Evolutionary conservation across 2,329 filamentous ascomycete species (phyloP).

Genomic region (Claviceps lovelessii): DNA sequence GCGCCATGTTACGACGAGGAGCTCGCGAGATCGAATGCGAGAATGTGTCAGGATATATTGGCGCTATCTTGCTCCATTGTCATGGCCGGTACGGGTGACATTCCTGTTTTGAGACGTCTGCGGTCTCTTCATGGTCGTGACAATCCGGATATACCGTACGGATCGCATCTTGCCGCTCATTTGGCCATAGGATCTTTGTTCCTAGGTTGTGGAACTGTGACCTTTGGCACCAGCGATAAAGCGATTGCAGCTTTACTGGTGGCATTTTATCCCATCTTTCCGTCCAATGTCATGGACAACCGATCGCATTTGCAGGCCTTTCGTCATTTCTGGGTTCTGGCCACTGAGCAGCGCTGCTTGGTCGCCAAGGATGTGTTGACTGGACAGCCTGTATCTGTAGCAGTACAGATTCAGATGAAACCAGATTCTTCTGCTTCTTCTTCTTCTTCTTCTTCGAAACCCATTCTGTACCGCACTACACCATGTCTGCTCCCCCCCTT

Average conservation of each 20-base stretch:
- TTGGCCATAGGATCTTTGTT: conserved; percentile 85
- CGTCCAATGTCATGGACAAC: conserved; percentile 80
- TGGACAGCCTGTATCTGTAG: conserved; percentile 60
- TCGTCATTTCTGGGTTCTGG: conserved; percentile 92
- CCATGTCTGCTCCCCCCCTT: conserved; percentile 52
- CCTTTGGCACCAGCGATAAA: conserved; percentile 76
- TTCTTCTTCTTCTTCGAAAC: conserved; percentile 11
- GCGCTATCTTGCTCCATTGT: conserved; percentile 72
- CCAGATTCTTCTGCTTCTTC: conserved; percentile 21
- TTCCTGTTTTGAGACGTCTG: conserved; percentile 70
- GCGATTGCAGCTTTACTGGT: conserved; percentile 76
- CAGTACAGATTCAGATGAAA: conserved; percentile 51
- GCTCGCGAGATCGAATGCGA: conserved; percentile 65
- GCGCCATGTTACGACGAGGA: conserved; percentile 61
- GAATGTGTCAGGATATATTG: conserved; percentile 82
- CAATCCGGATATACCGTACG: conserved; percentile 73
- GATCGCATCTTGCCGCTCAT: conserved; percentile 84
- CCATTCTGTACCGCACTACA: conserved; percentile 30
- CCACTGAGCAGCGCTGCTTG: conserved; percentile 77
- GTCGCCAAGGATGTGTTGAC: conserved; percentile 79
- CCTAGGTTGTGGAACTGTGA: conserved; percentile 81
- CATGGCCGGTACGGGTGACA: conserved; percentile 91
- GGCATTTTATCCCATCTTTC: conserved; percentile 89
- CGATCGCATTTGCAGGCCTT: conserved; percentile 90
- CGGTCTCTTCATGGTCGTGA: conserved; percentile 78